Base-by-base conservation (phyloP, 2,329 filamentous ascomycete genomes). In the Fusarium chuoi region DNA sequence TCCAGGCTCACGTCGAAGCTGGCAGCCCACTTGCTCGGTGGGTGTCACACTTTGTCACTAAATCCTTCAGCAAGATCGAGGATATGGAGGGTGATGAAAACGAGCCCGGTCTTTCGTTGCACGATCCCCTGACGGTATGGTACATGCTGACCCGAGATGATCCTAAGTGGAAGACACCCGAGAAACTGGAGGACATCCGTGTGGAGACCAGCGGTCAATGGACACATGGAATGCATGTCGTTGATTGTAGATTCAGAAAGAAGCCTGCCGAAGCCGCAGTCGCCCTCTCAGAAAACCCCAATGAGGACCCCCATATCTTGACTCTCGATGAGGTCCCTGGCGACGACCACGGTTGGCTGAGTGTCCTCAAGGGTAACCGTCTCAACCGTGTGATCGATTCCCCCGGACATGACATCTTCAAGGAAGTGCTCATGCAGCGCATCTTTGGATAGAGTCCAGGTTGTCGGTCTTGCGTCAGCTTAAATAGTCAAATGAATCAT, bases 191-290 rank as follows among this genome's bases (percentile, higher is more conserved):
- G 82, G 96, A 99, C 81, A 92, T 99, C 63, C 89, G 96, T 26
- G 87, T 99, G 45, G 96, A 99, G 84, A 97, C 95, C 0, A 85
- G 89, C 6, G 96, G 96, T 4, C 96, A 98, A 85, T 99, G 96
- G 96, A 97, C 95, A 51, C 88, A 94, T 64, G 96, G 96, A 3
- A 95, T 96, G 91, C 95, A 95, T 79, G 88, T 98, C 38, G 86
- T 95, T 45, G 96, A 99, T 85, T 87, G 90, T 41, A 88, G 96
- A 49, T 83, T 84, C 42, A 84, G 90, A 61, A 85, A 84, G 71
- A 89, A 90, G 79, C 86, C 85, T 11, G 87, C 83, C 17, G 85
- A 85, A 70, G 77, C 81, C 17, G 81, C 82, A 49, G 78, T 84
- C 36, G 78, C 82, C 52, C 74, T 85, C 77, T 80, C 86, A 71